Conservation (phyloP, 2,329 filamentous ascomycete genomes). For the Colletotrichum paranaense region DNA sequence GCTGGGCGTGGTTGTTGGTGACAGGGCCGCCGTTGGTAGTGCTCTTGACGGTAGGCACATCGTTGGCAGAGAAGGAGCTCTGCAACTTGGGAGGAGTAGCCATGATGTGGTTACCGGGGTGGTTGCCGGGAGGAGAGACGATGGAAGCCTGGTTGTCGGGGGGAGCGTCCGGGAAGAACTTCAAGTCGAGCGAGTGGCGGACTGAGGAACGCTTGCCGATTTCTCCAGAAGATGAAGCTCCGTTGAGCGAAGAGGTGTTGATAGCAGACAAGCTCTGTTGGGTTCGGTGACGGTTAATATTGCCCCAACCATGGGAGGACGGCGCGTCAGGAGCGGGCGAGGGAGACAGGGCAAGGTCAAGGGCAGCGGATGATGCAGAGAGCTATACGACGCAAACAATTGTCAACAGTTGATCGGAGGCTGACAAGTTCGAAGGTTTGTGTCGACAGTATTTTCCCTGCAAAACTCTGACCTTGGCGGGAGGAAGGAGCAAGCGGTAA, state of each 20-base stretch:
- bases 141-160: slow-evolving; percentile 50
- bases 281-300: slow-evolving; percentile 76
- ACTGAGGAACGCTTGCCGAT: slow-evolving; percentile 59
- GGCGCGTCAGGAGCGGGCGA: slow-evolving; percentile 70
- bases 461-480: slow-evolving; percentile 22
- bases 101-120: slow-evolving; percentile 63
- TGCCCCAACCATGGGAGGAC: slow-evolving; percentile 66
- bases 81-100: slow-evolving; percentile 80
- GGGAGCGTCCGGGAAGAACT: slow-evolving; percentile 60
- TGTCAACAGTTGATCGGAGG: slow-evolving; percentile 44
- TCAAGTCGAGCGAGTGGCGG: slow-evolving; percentile 69
- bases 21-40: slow-evolving; percentile 49
- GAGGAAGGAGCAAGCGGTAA: slow-evolving; percentile 12
- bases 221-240: slow-evolving; percentile 54
- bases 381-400: slow-evolving; percentile 64
- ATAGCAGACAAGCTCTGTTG: slow-evolving; percentile 68
- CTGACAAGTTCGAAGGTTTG: slow-evolving; percentile 36
- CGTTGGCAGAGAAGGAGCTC: slow-evolving; percentile 90
- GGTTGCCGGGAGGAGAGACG: slow-evolving; percentile 60
- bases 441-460: slow-evolving; percentile 17
- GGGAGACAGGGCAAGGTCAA: slow-evolving; percentile 81
- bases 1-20: slow-evolving; percentile 69
- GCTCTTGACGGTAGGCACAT: slow-evolving; percentile 87
- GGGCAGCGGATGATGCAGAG: slow-evolving; percentile 82
- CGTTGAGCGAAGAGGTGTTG: slow-evolving; percentile 49